phyloP scores from a whole-genome alignment of 371 early-diverging fungal species.

The Entomophthora muscae region DNA sequence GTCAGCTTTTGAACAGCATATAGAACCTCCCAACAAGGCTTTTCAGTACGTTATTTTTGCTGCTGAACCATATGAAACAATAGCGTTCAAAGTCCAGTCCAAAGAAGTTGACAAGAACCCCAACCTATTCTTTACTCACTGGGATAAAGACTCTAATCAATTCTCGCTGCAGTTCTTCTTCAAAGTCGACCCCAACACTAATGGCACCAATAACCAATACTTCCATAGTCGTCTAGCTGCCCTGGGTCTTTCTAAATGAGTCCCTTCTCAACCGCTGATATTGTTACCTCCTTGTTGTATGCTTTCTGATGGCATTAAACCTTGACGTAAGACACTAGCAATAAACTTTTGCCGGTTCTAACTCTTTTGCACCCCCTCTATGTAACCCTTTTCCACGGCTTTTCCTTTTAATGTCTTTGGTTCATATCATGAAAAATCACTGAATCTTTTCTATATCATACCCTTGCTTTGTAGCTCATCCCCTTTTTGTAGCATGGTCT shows the following conservation, averaged over 20 bases:
- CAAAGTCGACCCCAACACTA: slow-evolving; percentile 20
- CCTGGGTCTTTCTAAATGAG: background rate
- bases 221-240: background rate
- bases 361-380: too few species aligned
- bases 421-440: too few species aligned
- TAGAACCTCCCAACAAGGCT: slow-evolving; percentile 70
- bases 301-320: too few species aligned
- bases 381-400: too few species aligned
- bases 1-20: slow-evolving; percentile 90
- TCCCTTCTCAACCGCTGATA: too few species aligned
- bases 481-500: too few species aligned
- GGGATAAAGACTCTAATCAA: slow-evolving; percentile 81
- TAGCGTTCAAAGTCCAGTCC: slow-evolving; percentile 87
- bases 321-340: too few species aligned
- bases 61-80: slow-evolving; percentile 93
- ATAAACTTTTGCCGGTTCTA: too few species aligned
- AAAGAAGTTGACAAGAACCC: slow-evolving; percentile 72
- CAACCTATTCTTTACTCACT: slow-evolving; percentile 77
- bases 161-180: slow-evolving; percentile 86
- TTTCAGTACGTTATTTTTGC: slow-evolving; percentile 89
- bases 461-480: too few species aligned
- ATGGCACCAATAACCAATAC: background rate
- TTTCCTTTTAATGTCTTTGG: too few species aligned
- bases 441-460: too few species aligned
- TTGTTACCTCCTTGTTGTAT: too few species aligned